Evolutionary conservation across 2,329 filamentous ascomycete genomes (phyloP).

Genomic region (Atkinsonella hypoxylon): DNA sequence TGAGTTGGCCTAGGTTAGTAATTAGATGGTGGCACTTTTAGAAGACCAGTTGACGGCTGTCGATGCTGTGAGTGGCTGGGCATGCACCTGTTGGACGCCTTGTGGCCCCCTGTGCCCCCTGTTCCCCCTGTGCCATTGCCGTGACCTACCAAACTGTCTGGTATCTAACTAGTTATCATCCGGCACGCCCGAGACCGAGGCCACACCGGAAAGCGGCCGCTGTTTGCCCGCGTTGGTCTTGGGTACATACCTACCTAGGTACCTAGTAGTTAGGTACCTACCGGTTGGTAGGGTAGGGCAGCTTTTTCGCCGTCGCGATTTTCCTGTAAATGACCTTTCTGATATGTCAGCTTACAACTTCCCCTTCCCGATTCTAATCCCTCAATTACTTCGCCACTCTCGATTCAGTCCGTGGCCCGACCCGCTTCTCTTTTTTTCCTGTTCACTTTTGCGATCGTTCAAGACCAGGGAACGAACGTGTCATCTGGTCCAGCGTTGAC

Average conservation of each 20-base stretch:
- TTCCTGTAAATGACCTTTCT: background rate
- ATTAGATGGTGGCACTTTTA: background rate
- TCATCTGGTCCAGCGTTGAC: constrained; percentile 11
- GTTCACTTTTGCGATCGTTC: constrained; percentile 16
- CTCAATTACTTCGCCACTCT: background rate
- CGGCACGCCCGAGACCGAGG: background rate
- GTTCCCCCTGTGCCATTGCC: constrained; percentile 3
- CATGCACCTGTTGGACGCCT: constrained; percentile 7
- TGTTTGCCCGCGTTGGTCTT: constrained; percentile 1
- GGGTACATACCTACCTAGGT: too few species aligned
- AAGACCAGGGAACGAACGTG: constrained; percentile 23
- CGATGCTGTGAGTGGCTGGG: constrained; percentile 11
- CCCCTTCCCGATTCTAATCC: constrained; percentile 8
- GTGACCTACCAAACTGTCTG: background rate
- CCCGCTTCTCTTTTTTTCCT: constrained; percentile 33
- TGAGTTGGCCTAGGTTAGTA: background rate
- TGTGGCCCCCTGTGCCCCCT: background rate
- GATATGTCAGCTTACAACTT: background rate
- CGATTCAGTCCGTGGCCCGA: constrained; percentile 27
- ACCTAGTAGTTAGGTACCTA: too few species aligned
- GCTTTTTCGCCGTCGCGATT: constrained; percentile 5
- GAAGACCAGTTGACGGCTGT: background rate
- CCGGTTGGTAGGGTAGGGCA: background rate
- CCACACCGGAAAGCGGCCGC: background rate
- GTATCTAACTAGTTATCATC: background rate